Evolutionary conservation across 2,329 filamentous ascomycete genomes (phyloP).

Genomic region (Arthrocladium fulminans): DNA sequence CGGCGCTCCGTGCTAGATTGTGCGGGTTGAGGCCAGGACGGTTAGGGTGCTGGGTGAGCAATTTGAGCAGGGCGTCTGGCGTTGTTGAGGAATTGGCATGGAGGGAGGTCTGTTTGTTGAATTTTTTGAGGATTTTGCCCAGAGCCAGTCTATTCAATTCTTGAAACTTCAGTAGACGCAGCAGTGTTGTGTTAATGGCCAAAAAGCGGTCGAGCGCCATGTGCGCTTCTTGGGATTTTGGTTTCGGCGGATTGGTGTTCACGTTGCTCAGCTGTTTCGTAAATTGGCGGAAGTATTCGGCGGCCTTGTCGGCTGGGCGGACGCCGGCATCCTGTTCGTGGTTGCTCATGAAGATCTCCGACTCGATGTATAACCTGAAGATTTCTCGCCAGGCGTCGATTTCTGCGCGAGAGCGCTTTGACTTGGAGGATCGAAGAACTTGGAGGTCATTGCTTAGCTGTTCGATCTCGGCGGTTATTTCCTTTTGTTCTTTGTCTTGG

Average conservation of each 20-base stretch:
- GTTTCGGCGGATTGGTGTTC: conserved; percentile 56
- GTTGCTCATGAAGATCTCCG: conserved; percentile 72
- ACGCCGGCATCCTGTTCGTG: conserved; percentile 62
- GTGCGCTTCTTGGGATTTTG: conserved; percentile 50
- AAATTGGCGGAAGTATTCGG: conserved; percentile 62
- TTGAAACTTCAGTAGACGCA: conserved; percentile 74
- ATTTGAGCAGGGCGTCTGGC: conserved; percentile 37
- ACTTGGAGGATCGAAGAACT: conserved; percentile 39
- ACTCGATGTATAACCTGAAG: conserved; percentile 72
- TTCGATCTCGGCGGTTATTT: conserved; percentile 55
- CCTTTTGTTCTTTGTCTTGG: conserved; percentile 56
- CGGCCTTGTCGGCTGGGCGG: conserved; percentile 56
- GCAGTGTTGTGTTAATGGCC: conserved; percentile 61
- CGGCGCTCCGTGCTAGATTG: conserved; percentile 65
- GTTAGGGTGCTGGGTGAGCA: conserved; percentile 31
- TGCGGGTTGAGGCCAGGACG: conserved; percentile 44
- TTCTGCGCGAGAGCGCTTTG: conserved; percentile 56
- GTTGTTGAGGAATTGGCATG: conserved; percentile 46
- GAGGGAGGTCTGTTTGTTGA: conserved; percentile 74
- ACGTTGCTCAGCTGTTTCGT: conserved; percentile 43
- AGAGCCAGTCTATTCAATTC: conserved; percentile 74
- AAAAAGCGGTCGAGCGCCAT: conserved; percentile 61
- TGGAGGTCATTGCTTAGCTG: conserved; percentile 57
- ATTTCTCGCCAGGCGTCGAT: conserved; percentile 69
- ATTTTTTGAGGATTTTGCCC: conserved; percentile 81